These are phyloP conservation scores for Plantago major DNA, from an alignment of 257 asterid genomes.

Conservation along the genomic window DNA sequence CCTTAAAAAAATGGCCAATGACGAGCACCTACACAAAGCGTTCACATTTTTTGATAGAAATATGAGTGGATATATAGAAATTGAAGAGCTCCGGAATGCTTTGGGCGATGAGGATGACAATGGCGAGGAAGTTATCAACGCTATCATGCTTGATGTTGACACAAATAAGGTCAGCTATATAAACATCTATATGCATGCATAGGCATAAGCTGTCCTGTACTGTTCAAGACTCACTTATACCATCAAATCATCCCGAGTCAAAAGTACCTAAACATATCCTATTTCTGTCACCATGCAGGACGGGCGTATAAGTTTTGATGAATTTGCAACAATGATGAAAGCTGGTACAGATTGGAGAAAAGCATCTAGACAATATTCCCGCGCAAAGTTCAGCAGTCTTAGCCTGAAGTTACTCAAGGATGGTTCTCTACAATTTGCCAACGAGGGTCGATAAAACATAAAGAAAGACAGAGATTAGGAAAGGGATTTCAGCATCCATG, in stretches of 20 bases:
- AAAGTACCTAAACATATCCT: not conserved
- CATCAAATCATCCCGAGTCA: not conserved
- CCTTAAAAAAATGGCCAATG: slow-evolving; percentile 54
- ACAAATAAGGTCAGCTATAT: slow-evolving; percentile 45
- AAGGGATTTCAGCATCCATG: not conserved
- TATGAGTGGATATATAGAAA: slow-evolving; percentile 48
- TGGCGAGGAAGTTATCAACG: slow-evolving; percentile 46
- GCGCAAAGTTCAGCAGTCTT: slow-evolving; percentile 41
- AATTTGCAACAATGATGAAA: slow-evolving; percentile 43
- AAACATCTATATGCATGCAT: not conserved
- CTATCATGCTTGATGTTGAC: slow-evolving; percentile 62
- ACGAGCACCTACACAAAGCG: slow-evolving; percentile 60
- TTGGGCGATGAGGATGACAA: slow-evolving; percentile 42
- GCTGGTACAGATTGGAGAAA: slow-evolving; percentile 53
- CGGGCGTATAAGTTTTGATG: slow-evolving; percentile 44
- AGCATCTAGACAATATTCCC: slow-evolving; percentile 44
- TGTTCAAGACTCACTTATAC: too few species aligned
- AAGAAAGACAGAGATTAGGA: not conserved
- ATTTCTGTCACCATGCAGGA: slow-evolving; percentile 21
- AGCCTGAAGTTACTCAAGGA: slow-evolving; percentile 40
- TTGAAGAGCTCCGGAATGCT: slow-evolving; percentile 53
- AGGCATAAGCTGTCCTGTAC: too few species aligned
- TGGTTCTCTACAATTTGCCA: slow-evolving; percentile 27
- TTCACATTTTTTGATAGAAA: slow-evolving; percentile 50
- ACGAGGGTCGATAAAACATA: slow-evolving; percentile 26